Evolutionary conservation across 805 yeast genomes (phyloP).

Genomic region (Zygosaccharomyces lentus): DNA sequence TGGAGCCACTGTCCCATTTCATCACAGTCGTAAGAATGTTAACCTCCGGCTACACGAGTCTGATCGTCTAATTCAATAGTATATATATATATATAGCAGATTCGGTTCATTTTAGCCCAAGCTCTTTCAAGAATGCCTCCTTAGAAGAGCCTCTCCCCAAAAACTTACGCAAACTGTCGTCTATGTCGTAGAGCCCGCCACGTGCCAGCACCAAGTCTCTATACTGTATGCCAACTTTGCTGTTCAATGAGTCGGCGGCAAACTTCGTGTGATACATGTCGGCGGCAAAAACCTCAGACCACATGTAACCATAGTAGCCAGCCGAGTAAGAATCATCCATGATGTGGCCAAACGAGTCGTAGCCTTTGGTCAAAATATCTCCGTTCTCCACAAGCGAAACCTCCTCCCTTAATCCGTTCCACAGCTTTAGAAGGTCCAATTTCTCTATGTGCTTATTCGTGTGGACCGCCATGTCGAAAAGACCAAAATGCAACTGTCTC

Average conservation of each 20-base stretch:
- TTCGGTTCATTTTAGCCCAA: slow-evolving; percentile 40
- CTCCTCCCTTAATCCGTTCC: slow-evolving; percentile 67
- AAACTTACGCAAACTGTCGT: slow-evolving; percentile 57
- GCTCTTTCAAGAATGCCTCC: slow-evolving; percentile 66
- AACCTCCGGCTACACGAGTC: slow-evolving; percentile 10
- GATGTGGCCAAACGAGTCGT: slow-evolving; percentile 71
- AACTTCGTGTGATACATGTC: slow-evolving; percentile 75
- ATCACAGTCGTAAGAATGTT: slow-evolving; percentile 23
- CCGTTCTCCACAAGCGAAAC: slow-evolving; percentile 56
- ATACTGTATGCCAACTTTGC: slow-evolving; percentile 57
- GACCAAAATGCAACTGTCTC: slow-evolving; percentile 74
- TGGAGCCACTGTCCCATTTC: slow-evolving; percentile 26
- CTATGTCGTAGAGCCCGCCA: slow-evolving; percentile 72
- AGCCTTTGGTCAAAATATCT: slow-evolving; percentile 56
- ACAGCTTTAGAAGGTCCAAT: slow-evolving; percentile 48
- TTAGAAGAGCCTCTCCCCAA: slow-evolving; percentile 74
- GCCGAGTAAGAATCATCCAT: slow-evolving; percentile 82
- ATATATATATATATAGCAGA: slow-evolving; percentile 2
- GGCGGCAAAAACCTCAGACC: slow-evolving; percentile 81
- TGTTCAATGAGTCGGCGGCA: slow-evolving; percentile 61
- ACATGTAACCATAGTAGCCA: slow-evolving; percentile 81
- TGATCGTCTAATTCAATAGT: slow-evolving; percentile 2
- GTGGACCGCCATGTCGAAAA: slow-evolving; percentile 73
- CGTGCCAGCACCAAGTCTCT: slow-evolving; percentile 63
- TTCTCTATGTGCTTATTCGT: slow-evolving; percentile 43